These are phyloP conservation scores for Farysia itapuensis DNA, from an alignment of 1,284 basidiomycete genomes.

Conservation along the genomic window DNA sequence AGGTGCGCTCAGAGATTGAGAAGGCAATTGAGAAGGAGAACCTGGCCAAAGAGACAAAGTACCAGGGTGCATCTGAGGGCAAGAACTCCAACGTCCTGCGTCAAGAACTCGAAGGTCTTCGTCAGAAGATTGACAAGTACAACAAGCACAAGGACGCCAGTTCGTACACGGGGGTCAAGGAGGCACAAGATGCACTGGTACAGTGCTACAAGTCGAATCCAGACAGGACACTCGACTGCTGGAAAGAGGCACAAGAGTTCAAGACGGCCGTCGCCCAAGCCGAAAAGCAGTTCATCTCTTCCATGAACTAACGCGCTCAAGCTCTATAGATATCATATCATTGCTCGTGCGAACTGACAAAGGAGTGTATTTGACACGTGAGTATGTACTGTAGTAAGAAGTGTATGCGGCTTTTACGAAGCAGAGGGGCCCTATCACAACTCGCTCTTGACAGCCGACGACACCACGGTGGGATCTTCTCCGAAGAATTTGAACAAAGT, in stretches of 20 bases:
- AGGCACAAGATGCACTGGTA: slow-evolving; percentile 67
- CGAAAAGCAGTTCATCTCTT: slow-evolving; percentile 63
- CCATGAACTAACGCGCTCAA: slow-evolving; percentile 23
- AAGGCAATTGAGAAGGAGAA: slow-evolving; percentile 55
- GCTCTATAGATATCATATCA: too few relatives aligned
- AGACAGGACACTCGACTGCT: slow-evolving; percentile 72
- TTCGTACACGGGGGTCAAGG: slow-evolving; percentile 67
- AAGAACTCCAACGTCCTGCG: slow-evolving; percentile 48
- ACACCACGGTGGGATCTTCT: too few relatives aligned
- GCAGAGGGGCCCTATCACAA: too few relatives aligned
- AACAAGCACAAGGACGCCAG: slow-evolving; percentile 67
- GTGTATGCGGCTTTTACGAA: too few relatives aligned
- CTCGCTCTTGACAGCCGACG: too few relatives aligned
- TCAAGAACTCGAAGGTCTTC: slow-evolving; percentile 51
- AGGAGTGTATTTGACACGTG: too few relatives aligned
- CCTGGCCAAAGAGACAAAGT: slow-evolving; percentile 42
- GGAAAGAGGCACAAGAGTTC: slow-evolving; percentile 74
- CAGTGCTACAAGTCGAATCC: slow-evolving; percentile 75
- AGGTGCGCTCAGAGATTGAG: slow-evolving; percentile 50
- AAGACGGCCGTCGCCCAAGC: slow-evolving; percentile 70
- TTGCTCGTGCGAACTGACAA: too few relatives aligned
- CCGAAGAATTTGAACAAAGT: too few relatives aligned
- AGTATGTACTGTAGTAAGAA: too few relatives aligned
- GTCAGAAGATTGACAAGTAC: slow-evolving; percentile 72
- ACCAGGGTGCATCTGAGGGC: slow-evolving; percentile 36